phyloP scores from a whole-genome alignment of 805 yeast species.

The Metschnikowia noctiluminum region DNA sequence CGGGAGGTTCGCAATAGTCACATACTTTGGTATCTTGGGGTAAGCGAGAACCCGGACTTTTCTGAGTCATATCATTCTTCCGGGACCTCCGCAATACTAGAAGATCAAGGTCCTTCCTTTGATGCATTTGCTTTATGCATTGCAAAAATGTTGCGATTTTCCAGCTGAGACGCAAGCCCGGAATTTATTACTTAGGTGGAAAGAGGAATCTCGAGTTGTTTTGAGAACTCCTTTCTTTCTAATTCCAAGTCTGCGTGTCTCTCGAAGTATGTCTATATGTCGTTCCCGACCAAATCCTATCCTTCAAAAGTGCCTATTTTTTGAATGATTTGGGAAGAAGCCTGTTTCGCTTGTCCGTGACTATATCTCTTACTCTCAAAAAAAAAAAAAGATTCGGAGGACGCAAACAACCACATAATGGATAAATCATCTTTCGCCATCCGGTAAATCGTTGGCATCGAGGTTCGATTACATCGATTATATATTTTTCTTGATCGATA shows the following conservation, averaged over 20 bases:
- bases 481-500: neutral
- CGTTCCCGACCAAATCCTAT: neutral
- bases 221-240: neutral
- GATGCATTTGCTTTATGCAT: neutral
- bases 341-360: neutral
- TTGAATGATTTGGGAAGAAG: neutral
- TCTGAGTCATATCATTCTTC: neutral
- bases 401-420: neutral
- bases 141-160: neutral
- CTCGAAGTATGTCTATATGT: neutral
- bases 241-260: neutral
- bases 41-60: neutral
- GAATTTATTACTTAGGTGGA: neutral
- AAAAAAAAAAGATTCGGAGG: neutral
- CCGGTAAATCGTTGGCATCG: neutral
- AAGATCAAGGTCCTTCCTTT: neutral
- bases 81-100: neutral
- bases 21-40: neutral
- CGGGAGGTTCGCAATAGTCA: neutral
- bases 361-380: neutral
- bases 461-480: neutral
- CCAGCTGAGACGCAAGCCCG: neutral
- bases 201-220: neutral
- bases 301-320: neutral
- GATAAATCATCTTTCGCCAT: neutral